These are phyloP conservation scores for Asterochloris erici DNA, from an alignment of 139 green algal species.

Conservation along the genomic window DNA sequence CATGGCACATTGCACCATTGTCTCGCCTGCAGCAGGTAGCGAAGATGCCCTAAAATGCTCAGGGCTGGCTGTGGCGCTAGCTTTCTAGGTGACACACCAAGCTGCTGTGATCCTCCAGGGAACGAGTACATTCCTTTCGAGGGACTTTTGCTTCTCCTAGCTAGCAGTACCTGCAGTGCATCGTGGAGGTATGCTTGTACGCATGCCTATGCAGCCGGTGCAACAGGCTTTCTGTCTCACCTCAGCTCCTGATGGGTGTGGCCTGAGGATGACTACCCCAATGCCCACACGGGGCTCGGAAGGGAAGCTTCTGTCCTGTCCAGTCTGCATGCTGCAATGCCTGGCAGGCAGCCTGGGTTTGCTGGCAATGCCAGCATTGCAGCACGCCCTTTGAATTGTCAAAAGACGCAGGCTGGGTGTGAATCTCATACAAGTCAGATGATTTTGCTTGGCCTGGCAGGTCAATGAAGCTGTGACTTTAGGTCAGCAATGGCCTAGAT, in stretches of 20 bases:
- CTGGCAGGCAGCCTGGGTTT: too few species aligned
- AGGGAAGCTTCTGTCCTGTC: conserved; percentile 24
- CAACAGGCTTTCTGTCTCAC: not conserved
- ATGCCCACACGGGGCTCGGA: conserved; percentile 47
- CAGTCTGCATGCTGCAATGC: too few species aligned
- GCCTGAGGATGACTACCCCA: conserved; percentile 44
- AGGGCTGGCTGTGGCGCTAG: not conserved
- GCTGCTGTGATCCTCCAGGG: conserved; percentile 27
- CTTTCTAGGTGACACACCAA: conserved; percentile 9
- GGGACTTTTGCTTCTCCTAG: conserved; percentile 51
- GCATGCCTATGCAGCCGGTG: not conserved
- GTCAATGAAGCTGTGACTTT: too few species aligned
- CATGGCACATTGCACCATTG: conserved; percentile 45
- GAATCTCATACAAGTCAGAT: too few species aligned
- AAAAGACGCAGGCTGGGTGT: too few species aligned
- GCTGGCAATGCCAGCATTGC: too few species aligned
- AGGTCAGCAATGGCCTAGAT: too few species aligned
- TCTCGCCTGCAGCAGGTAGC: conserved; percentile 30
- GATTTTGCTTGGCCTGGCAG: too few species aligned
- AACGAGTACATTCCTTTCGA: conserved; percentile 36
- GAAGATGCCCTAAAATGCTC: not conserved
- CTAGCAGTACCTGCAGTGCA: conserved; percentile 46
- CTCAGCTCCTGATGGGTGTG: not conserved
- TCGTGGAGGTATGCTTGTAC: not conserved
- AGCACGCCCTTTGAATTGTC: too few species aligned